Evolutionary conservation across 2,329 filamentous ascomycete species (phyloP).

Genomic region (Chalaropsis thielavioides): DNA sequence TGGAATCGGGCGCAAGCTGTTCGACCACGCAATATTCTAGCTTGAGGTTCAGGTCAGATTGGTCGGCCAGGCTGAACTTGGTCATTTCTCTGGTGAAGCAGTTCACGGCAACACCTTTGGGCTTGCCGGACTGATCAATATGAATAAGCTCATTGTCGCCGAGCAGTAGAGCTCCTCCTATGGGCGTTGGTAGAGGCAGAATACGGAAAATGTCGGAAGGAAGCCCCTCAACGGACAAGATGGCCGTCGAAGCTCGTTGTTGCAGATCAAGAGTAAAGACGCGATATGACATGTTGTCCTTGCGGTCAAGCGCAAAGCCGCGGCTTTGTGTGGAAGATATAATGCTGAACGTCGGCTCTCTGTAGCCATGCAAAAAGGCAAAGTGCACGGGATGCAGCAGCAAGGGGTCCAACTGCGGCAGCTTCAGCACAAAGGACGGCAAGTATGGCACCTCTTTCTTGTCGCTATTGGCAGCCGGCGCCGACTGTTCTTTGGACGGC

Average conservation of each 20-base stretch:
- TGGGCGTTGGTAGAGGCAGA: constrained; percentile 66
- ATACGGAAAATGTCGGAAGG: constrained; percentile 79
- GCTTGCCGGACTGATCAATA: constrained; percentile 87
- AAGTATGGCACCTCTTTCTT: constrained; percentile 54
- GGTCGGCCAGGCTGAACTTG: constrained; percentile 71
- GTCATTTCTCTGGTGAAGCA: constrained; percentile 73
- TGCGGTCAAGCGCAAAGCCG: constrained; percentile 66
- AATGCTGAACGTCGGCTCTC: constrained; percentile 93
- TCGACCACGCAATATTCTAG: constrained; percentile 72
- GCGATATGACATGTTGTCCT: constrained; percentile 76
- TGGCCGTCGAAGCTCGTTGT: constrained; percentile 81
- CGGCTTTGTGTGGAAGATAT: constrained; percentile 62
- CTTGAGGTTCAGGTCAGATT: constrained; percentile 63
- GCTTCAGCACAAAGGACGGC: constrained; percentile 81
- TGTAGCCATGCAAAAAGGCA: constrained; percentile 88
- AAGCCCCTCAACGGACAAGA: constrained; percentile 70
- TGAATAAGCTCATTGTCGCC: constrained; percentile 87
- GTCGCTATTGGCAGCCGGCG: constrained; percentile 24
- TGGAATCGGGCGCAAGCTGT: constrained; percentile 57
- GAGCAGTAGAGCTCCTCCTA: constrained; percentile 76
- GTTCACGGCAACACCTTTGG: constrained; percentile 86
- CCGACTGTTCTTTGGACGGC: constrained; percentile 32
- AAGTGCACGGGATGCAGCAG: constrained; percentile 83
- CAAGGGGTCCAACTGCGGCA: constrained; percentile 75
- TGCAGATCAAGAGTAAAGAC: constrained; percentile 92